Evolutionary conservation across 176 grass and related monocot species (phyloP).

Genomic region (Oryza meridionalis): DNA sequence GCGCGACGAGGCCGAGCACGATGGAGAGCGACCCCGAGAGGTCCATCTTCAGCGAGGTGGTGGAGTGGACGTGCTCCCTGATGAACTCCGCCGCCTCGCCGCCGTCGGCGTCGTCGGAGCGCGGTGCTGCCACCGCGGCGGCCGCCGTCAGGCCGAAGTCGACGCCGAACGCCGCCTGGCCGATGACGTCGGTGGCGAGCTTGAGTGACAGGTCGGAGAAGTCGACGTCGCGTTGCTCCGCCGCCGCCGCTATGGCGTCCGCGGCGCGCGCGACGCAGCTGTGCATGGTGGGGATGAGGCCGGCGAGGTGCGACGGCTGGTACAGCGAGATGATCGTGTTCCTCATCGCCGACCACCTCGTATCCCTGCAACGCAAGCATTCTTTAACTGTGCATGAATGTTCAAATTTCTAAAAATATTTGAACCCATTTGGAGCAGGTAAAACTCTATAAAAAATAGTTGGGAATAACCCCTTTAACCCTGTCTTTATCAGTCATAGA

Average conservation of each 20-base stretch:
- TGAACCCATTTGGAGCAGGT: too few species aligned
- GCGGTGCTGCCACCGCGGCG: background rate
- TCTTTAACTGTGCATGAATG: too few species aligned
- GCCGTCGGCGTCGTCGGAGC: background rate
- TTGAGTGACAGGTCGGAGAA: constrained; percentile 75
- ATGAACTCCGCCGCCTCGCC: constrained; percentile 60
- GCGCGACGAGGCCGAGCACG: constrained; percentile 62
- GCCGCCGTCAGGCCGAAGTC: constrained; percentile 58
- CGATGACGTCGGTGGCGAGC: constrained; percentile 77
- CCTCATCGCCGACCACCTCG: constrained; percentile 72
- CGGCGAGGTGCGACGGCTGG: constrained; percentile 75
- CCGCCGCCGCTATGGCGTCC: constrained; percentile 23
- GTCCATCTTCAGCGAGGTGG: constrained; percentile 85
- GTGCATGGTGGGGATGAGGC: constrained; percentile 78
- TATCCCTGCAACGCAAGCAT: constrained; percentile 40
- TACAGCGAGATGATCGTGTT: constrained; percentile 82
- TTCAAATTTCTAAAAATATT: too few species aligned
- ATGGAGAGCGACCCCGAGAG: constrained; percentile 69
- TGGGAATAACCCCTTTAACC: too few species aligned
- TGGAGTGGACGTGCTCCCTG: constrained; percentile 69
- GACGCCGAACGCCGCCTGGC: constrained; percentile 66
- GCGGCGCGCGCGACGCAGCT: constrained; percentile 52
- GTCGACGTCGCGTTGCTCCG: constrained; percentile 28
- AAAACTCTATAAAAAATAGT: too few species aligned
- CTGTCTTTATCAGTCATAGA: too few species aligned